A percentile compares a stretch with the other conserved stretches of the same genome.
Conservation (phyloP, 2,329 filamentous ascomycete species). For the Phyllosticta citriasiana region DNA sequence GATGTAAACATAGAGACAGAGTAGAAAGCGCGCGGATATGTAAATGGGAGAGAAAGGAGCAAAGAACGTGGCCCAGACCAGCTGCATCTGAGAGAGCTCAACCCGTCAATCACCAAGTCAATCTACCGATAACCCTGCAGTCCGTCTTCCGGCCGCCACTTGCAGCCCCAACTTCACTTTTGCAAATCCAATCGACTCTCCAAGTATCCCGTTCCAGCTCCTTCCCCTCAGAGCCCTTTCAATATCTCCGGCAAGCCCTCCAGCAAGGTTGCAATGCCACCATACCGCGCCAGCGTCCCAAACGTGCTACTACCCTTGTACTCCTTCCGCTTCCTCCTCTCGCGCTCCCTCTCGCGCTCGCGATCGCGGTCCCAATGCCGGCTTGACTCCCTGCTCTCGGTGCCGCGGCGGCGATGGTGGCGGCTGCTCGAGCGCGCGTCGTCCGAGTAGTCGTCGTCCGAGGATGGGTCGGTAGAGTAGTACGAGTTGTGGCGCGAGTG, state of each 20-base stretch:
- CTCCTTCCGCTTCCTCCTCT: constrained; percentile 13
- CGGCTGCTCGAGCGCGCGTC: not conserved
- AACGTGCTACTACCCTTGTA: constrained; percentile 12
- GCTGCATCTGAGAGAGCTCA: too few species aligned
- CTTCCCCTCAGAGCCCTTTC: not conserved
- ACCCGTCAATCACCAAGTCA: too few species aligned
- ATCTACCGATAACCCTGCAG: too few species aligned
- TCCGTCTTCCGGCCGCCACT: not conserved
- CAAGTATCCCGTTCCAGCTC: not conserved
- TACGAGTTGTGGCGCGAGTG: not conserved
- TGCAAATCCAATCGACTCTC: not conserved
- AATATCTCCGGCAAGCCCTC: constrained; percentile 18
- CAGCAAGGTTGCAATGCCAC: constrained; percentile 27
- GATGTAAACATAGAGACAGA: too few species aligned
- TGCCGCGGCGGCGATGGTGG: not conserved
- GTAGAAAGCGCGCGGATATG: too few species aligned
- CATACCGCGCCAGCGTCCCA: constrained; percentile 26
- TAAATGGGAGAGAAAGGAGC: too few species aligned
- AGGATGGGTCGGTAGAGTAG: constrained; percentile 1
- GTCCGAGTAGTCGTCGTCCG: not conserved
- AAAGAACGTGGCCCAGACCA: too few species aligned
- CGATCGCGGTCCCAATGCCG: not conserved
- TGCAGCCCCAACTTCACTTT: not conserved
- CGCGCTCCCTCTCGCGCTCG: not conserved
- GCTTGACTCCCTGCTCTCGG: not conserved